These are phyloP conservation scores for Lactifluus rugatus DNA, from an alignment of 768 basidiomycete genomes.

Conservation along the genomic window DNA sequence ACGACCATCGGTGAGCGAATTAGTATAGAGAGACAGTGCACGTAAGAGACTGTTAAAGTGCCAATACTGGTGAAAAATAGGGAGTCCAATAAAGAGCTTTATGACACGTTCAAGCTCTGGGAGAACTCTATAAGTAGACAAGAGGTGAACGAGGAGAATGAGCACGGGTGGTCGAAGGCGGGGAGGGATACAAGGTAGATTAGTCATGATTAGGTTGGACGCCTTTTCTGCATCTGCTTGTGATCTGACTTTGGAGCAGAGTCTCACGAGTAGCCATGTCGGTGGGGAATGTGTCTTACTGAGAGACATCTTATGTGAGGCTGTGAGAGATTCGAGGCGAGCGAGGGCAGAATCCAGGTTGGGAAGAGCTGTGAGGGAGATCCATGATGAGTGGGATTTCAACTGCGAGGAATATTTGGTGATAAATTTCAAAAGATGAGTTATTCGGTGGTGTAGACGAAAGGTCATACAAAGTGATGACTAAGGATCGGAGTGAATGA, in stretches of 20 bases:
- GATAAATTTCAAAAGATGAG: not conserved
- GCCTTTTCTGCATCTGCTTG: constrained; percentile 36
- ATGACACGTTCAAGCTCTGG: constrained; percentile 38
- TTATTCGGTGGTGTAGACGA: not conserved
- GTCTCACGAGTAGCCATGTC: constrained; percentile 45
- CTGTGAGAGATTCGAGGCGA: not conserved
- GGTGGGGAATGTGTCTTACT: constrained; percentile 25
- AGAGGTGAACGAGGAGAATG: constrained; percentile 37
- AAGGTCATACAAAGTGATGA: too few relatives aligned
- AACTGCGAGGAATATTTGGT: not conserved
- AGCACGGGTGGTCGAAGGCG: constrained; percentile 35
- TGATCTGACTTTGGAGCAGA: constrained; percentile 40
- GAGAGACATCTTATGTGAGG: not conserved
- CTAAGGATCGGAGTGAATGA: not conserved
- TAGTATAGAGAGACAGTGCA: constrained; percentile 5
- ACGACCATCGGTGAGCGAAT: constrained; percentile 3
- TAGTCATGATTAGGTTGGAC: constrained; percentile 34
- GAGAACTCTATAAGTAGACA: constrained; percentile 42
- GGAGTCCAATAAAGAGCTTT: constrained; percentile 24
- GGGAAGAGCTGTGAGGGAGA: not conserved
- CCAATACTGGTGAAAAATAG: constrained; percentile 19
- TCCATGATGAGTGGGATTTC: not conserved
- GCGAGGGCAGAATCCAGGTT: constrained; percentile 6
- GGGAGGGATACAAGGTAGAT: constrained; percentile 28
- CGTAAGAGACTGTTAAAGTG: constrained; percentile 21